phyloP scores from a whole-genome alignment of 805 yeast genomes.

The Ascoidea tarda region DNA sequence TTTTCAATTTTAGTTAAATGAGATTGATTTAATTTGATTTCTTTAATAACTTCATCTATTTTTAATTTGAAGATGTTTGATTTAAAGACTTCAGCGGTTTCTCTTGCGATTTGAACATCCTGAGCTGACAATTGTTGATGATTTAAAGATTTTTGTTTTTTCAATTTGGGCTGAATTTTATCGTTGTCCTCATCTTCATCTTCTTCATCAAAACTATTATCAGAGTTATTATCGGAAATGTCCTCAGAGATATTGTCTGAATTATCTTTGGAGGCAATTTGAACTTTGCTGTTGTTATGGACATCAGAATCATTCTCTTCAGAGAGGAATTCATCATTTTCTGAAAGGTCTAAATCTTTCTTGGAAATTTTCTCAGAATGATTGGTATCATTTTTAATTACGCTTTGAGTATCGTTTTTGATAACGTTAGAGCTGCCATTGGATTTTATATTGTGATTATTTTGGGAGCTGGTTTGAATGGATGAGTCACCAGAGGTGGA shows the following conservation, averaged over 20 bases:
- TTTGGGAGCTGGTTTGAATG: too few species aligned
- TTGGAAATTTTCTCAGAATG: neutral
- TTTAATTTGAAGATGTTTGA: constrained; percentile 92
- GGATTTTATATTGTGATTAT: too few species aligned
- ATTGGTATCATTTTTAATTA: too few species aligned
- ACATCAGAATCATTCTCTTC: too few species aligned
- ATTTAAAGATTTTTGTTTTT: constrained; percentile 2
- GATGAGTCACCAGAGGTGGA: too few species aligned
- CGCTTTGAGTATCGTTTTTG: neutral
- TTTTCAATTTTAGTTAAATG: constrained; percentile 46
- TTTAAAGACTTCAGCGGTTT: constrained; percentile 87
- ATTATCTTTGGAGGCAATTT: neutral
- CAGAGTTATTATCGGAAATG: neutral
- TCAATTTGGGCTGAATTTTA: constrained; percentile 1
- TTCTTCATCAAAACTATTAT: constrained; percentile 1
- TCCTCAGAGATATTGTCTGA: neutral
- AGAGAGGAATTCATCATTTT: too few species aligned
- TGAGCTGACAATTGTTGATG: constrained; percentile 41
- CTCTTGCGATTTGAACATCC: constrained; percentile 84
- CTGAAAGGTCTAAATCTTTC: neutral
- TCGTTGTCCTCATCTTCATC: constrained; percentile 2
- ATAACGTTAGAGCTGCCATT: too few species aligned
- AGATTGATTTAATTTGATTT: constrained; percentile 59
- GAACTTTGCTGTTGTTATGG: neutral
- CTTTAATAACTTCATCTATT: constrained; percentile 81